A percentile compares a stretch with the other conserved stretches of the same genome.
phyloP scores from a whole-genome alignment of 1,139 yeast species.

The Pichia sp. region DNA sequence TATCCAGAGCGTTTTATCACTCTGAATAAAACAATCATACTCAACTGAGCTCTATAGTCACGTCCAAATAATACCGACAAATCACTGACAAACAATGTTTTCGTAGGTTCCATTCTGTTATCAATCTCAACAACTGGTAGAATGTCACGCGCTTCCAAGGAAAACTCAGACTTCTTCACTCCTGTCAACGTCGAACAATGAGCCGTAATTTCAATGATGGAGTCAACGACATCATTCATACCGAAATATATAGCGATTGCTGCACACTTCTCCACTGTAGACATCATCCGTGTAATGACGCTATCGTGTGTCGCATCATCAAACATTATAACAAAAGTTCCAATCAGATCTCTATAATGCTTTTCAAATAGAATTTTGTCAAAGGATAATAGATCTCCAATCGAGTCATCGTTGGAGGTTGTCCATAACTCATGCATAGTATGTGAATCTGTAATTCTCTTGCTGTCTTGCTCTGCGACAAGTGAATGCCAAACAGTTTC shows the following conservation, averaged over 20 bases:
- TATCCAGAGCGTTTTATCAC: slow-evolving; percentile 56
- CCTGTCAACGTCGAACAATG: slow-evolving; percentile 52
- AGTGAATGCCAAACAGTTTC: slow-evolving; percentile 91
- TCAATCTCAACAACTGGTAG: slow-evolving; percentile 28
- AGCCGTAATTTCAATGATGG: slow-evolving; percentile 55
- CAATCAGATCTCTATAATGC: slow-evolving; percentile 54
- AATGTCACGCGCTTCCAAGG: slow-evolving; percentile 21
- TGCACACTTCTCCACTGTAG: slow-evolving; percentile 81
- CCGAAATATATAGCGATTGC: slow-evolving; percentile 63
- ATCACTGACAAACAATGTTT: slow-evolving; percentile 69
- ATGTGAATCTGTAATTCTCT: slow-evolving; percentile 20
- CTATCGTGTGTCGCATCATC: slow-evolving; percentile 89
- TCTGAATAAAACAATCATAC: slow-evolving; percentile 78
- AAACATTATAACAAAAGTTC: slow-evolving; percentile 69
- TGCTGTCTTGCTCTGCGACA: slow-evolving; percentile 44
- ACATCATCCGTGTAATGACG: slow-evolving; percentile 76
- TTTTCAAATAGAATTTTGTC: slow-evolving; percentile 66
- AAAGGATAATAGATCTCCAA: slow-evolving; percentile 36
- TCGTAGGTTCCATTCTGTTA: slow-evolving; percentile 24
- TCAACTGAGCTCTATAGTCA: slow-evolving; percentile 86
- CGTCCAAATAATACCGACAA: slow-evolving; percentile 79
- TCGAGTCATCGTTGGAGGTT: slow-evolving; percentile 21
- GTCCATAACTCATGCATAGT: slow-evolving; percentile 16
- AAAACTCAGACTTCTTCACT: slow-evolving; percentile 22
- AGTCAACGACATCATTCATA: slow-evolving; percentile 52